Evolutionary conservation across 306 rosid genomes (phyloP), one percentile per base, ranked within the genome.

Genomic region (Citrullus amarus): DNA sequence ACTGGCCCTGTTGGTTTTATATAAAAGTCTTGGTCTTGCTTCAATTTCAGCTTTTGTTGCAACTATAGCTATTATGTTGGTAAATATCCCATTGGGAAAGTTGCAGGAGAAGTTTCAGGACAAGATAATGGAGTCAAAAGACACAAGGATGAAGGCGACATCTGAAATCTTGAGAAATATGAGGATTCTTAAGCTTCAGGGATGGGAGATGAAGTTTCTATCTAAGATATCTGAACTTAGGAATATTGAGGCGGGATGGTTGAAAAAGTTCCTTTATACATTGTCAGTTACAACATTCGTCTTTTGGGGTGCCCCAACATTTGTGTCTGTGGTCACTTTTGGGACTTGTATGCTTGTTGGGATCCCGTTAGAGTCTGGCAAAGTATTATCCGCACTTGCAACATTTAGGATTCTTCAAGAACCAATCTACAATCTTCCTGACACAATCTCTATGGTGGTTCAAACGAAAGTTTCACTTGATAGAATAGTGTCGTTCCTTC

Each of bases 181-280:
- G 97, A 87, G 91, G 87, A 90, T 89, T 82, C 94, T 93, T 34
- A 93, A 93, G 83, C 86, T 93, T 28, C 98, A 91, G 78, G 96
- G 89, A 44, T 93, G 97, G 98, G 97, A 93, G 77, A 92, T 93
- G 87, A 93, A 92, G 88, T 93, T 92, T 84, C 82, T 93, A 25
- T 82, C 96, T 1, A 93, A 87, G 83, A 84, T 93, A 74, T 34
- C 80, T 32, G 85, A 83, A 41, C 77, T 90, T 15, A 86, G 98
- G 85, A 82, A 84, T 59, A 73, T n/a, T 6, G 96, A 93, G 88
- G 79, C 84, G 22, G 84, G 79, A 16, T 93, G 94, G 94, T 79
- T 93, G 39, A 87, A 86, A 77, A 93, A 88, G 76, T 89, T 67
- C 83, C 67, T 90, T 6, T 79, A 81, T 65, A 82, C 90, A 3